Base-by-base conservation (phyloP, 1,284 basidiomycete species). In the Boletus sp. region DNA sequence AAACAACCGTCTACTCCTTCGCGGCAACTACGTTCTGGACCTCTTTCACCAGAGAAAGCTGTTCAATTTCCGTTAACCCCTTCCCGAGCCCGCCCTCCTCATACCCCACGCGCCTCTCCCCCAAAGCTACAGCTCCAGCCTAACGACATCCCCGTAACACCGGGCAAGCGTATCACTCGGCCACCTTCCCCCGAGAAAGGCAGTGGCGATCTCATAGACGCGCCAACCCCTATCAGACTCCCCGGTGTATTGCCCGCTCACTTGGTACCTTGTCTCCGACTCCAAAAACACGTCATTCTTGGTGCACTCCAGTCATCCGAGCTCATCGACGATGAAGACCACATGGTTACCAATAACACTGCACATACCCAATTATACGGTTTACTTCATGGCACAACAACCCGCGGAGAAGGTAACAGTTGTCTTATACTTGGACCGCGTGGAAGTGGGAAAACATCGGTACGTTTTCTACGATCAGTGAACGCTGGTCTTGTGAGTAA, bases 381-480 rank as follows among this genome's bases (percentile, higher is more conserved):
- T 52, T 75, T 97, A 28, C 76, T 96, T 8, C 74, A 77, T 27
- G 94, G 93, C 4, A 93, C 92, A 1, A 82, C 91, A 3, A 77
- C 79, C 31, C 84, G 93, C 37, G 90, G 90, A 5, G 94, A 97
- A 78, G 94, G 94, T 6, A 97, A 97, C 67, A 95, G 93, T 62
- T 95, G 93, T 68, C 80, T 97, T 58, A 71, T 97, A 8, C 81
- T 94, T 40, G 94, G 94, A 10, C 89, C 93, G 4, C 81, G 88
- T 60, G 92, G 92, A 17, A 91, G 88, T 65, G 94, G 94, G 25
- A 96, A 97, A 78, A 89, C 91, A 1, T 81, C 80, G 65, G 94
- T 94, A 71, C 70, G 88, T 77, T 51, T 52, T 59, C 54, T 37
- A 30, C 40, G 28, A 28, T 16, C 16, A 13, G 52, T 28, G 25